Percentiles rank a stretch among this genome's conserved stretches.
Conservation (phyloP, 2,329 filamentous ascomycete genomes). For the Seiridium unicorne region DNA sequence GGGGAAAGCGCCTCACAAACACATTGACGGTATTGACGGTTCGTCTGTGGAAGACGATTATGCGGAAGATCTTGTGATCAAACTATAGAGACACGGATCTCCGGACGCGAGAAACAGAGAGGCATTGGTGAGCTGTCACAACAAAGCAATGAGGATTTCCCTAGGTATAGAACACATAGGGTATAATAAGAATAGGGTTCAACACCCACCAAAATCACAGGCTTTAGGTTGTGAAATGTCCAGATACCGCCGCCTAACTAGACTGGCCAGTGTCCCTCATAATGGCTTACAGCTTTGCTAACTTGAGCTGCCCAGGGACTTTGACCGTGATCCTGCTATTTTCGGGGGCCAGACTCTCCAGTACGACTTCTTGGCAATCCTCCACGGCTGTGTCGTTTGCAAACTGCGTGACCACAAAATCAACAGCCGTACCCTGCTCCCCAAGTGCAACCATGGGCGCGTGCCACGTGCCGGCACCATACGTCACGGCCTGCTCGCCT, state of each 20-base stretch:
- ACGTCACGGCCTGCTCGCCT: constrained; percentile 82
- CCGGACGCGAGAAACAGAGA: too few species aligned
- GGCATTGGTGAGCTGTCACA: too few species aligned
- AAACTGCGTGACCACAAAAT: constrained; percentile 89
- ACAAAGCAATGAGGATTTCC: too few species aligned
- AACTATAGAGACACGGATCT: too few species aligned
- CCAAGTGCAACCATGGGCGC: constrained; percentile 93
- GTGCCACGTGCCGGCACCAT: constrained; percentile 90
- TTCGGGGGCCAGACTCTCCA: constrained; percentile 31
- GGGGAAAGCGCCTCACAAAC: too few species aligned
- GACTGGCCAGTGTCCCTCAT: too few species aligned
- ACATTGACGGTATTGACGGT: too few species aligned
- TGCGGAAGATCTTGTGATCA: too few species aligned
- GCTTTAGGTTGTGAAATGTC: too few species aligned
- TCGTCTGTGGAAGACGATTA: too few species aligned
- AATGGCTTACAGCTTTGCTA: constrained; percentile 13
- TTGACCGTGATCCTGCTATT: constrained; percentile 22
- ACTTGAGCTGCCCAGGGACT: constrained; percentile 14
- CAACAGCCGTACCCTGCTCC: constrained; percentile 53
- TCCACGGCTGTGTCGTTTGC: constrained; percentile 78
- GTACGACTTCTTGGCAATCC: constrained; percentile 78
- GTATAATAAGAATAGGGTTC: not conserved
- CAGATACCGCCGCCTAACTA: too few species aligned
- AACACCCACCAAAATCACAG: not conserved
- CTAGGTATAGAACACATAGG: too few species aligned